Evolutionary conservation across 495 filamentous ascomycete genomes (phyloP).

Genomic region (Aspergillus affinis): DNA sequence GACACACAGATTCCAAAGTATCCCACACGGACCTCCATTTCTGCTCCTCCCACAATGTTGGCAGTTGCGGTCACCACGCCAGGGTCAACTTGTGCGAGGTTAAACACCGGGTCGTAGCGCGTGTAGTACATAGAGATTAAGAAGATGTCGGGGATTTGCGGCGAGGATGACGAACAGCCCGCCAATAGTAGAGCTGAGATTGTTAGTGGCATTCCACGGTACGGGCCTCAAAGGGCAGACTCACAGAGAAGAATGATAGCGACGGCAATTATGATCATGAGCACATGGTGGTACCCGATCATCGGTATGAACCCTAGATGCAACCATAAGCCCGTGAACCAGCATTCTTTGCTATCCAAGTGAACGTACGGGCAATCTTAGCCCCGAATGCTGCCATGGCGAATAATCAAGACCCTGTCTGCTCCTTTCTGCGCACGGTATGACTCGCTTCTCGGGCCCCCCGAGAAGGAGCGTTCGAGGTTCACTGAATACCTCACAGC

Average conservation of each 20-base stretch:
- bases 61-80: constrained; percentile 67
- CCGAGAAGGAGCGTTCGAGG: constrained; percentile 47
- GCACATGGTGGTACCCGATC: constrained; percentile 96
- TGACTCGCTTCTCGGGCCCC: constrained; percentile 46
- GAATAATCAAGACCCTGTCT: constrained; percentile 15
- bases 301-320: constrained; percentile 80
- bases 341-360: neutral
- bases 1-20: constrained; percentile 72
- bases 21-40: constrained; percentile 67
- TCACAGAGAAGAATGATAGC: constrained; percentile 93
- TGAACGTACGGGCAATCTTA: constrained; percentile 36
- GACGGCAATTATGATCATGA: constrained; percentile 95
- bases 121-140: constrained; percentile 70
- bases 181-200: constrained; percentile 61
- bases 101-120: constrained; percentile 59
- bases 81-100: constrained; percentile 78
- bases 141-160: constrained; percentile 67
- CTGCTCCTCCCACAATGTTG: constrained; percentile 62
- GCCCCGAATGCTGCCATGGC: constrained; percentile 33
- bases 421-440: constrained; percentile 19
- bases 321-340: constrained; percentile 12
- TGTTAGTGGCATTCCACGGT: constrained; percentile 26
- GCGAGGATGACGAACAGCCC: constrained; percentile 69
- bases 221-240: constrained; percentile 30
- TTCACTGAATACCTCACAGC: constrained; percentile 11